Base-by-base conservation (phyloP, 2,329 filamentous ascomycete species). In the Alternaria viburni region DNA sequence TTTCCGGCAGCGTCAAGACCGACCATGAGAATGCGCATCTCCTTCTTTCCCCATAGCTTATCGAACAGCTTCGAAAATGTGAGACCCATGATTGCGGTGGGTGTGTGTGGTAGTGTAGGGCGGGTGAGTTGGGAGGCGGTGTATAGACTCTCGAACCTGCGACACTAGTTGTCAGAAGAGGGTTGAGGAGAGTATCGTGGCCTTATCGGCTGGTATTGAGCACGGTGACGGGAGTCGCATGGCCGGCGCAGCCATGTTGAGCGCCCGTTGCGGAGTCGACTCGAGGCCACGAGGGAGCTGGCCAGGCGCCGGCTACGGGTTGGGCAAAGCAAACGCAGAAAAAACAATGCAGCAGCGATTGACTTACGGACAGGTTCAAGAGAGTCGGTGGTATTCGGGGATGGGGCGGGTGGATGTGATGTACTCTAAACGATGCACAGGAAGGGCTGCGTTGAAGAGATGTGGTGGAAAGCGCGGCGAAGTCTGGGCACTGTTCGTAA, bases 11-110 rank as follows among this genome's bases (percentile, higher is more conserved):
- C 96, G 84, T 99, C 96, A 75, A 98, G 89, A 75, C 96, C 96
- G 74, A 99, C 87, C 96, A 99, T 99, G 80, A 98, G 86, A 81
- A 99, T 90, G 78, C 95, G 92, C 93, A 98, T 97, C 86, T 98
- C 95, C 87, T 97, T 97, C 73, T 95, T 97, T 83, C 95, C 95
- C 86, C 97, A 98, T 86, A 98, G 93, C 90, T 96, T 97, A 83
- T 93, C 92, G 90, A 97, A 94, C 85, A 97, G 90, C 86, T 97
- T 97, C 76, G 93, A 97, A 81, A 97, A 87, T 83, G 93, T 91
- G 78, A 91, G 92, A 84, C 95, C 95, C 95, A 98, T 98, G 73
- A 81, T 91, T 86, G 88, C 87, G 87, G 83, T 82, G 79, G 70
- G 66, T 70, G 58, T 65, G 65, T 68, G 68, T 68, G 72, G 66